Evolutionary conservation across 306 rosid genomes (phyloP), one percentile per base, ranked within the genome.

Genomic region (Amphicarpaea edgeworthii): DNA sequence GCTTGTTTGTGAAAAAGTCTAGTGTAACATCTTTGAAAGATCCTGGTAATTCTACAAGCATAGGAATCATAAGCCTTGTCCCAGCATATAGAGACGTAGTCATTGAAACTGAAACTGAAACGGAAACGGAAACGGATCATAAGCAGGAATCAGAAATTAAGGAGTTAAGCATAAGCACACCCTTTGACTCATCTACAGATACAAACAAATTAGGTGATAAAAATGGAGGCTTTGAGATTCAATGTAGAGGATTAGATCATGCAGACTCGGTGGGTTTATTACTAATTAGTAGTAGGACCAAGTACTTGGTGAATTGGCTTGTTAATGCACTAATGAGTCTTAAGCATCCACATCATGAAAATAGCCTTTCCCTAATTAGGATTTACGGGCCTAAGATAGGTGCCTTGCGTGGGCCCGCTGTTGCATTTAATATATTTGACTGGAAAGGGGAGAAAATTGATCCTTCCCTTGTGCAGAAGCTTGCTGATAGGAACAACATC

Each of bases 381-480:
- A 86, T 93, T 40, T 91, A 91, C 69, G 97, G 98, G 12, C 92
- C 97, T 1, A 88, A 88, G 47, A 50, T 91, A 8, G 83, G 69
- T 30, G 20, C 79, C 6, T 84, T 86, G n/a, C 85, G 96, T 75
- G 98, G 98, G 32, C 87, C 90, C 1, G 68, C 88, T 0, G 23
- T 93, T 38, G 96, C 97, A 8, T 93, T 93, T 81, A 93, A 93
- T 53, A 68, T 93, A 9, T 93, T 91, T 72, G 98, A 93, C 19
- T 93, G 98, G 97, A 91, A 90, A 83, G 96, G 96, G 40, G 96
- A 93, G 28, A 91, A 90, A 49, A 77, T 91, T 32, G 86, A 93
- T 50, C 94, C 97, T 2, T 3, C 16, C 0, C 72, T 93, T 12
- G 96, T 93, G 14, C 98, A 91, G 79, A 93, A 90, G 82, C 91